Evolutionary conservation across 768 basidiomycete genomes (phyloP).

Genomic region (Russula abietina): DNA sequence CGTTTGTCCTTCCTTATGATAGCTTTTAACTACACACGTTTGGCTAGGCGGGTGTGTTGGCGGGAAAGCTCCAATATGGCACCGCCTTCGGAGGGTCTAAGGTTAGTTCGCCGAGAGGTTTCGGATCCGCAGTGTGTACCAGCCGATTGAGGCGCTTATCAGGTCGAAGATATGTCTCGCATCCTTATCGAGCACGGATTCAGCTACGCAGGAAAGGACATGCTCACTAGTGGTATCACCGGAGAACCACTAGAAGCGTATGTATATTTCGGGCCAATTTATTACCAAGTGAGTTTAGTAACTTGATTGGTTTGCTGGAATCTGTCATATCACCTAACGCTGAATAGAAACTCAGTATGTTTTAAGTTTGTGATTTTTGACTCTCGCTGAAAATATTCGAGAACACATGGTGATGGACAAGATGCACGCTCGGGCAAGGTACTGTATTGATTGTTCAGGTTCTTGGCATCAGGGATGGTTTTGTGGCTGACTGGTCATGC

Average conservation of each 20-base stretch:
- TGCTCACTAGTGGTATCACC: conserved; percentile 96
- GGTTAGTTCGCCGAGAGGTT: conserved; percentile 37
- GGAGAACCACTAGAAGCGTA: conserved; percentile 96
- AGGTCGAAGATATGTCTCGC: conserved; percentile 98
- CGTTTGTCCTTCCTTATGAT: conserved; percentile 5
- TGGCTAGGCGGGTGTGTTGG: conserved; percentile 78
- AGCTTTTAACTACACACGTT: neutral
- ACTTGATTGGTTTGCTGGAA: conserved; percentile 3
- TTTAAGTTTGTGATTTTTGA: conserved; percentile 1
- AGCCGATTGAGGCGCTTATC: conserved; percentile 2
- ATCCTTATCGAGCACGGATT: conserved; percentile 94
- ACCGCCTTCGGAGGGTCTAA: conserved; percentile 98
- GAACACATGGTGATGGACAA: conserved; percentile 99
- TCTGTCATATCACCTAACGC: conserved; percentile 10
- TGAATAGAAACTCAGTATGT: conserved; percentile 86
- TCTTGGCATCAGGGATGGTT: neutral
- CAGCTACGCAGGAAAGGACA: conserved; percentile 98
- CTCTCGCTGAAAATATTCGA: conserved; percentile 29
- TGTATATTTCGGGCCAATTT: conserved; percentile 98
- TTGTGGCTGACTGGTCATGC: conserved; percentile 3
- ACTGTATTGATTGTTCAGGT: conserved; percentile 19
- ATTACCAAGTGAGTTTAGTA: conserved; percentile 72
- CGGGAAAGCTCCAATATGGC: conserved; percentile 86
- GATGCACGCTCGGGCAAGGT: conserved; percentile 99
- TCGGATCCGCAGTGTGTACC: neutral